phyloP scores from a whole-genome alignment of 1,139 yeast genomes.

The Kurtzmaniella natalensis region DNA sequence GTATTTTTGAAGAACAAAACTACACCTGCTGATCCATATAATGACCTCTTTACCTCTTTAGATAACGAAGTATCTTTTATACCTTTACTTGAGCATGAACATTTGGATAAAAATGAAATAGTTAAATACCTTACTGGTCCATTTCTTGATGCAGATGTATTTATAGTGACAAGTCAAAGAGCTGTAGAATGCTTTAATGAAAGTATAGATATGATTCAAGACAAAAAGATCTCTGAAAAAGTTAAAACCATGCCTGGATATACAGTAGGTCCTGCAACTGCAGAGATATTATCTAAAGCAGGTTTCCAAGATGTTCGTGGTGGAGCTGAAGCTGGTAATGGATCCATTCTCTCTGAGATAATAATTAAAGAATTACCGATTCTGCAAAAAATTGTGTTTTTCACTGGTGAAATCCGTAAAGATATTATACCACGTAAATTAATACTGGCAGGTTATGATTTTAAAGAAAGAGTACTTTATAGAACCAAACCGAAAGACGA shows the following conservation, averaged over 20 bases:
- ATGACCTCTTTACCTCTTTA: constrained; percentile 28
- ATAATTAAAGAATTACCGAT: constrained; percentile 42
- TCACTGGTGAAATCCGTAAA: constrained; percentile 82
- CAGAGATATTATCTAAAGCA: constrained; percentile 47
- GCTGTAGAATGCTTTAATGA: constrained; percentile 76
- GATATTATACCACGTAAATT: constrained; percentile 75
- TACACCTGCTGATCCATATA: constrained; percentile 62
- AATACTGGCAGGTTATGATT: constrained; percentile 34
- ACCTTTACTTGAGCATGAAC: constrained; percentile 66
- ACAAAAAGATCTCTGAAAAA: constrained; percentile 12
- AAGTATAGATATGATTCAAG: constrained; percentile 27
- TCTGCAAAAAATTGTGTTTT: constrained; percentile 48
- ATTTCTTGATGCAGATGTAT: constrained; percentile 42
- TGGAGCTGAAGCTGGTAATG: constrained; percentile 78
- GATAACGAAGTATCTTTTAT: constrained; percentile 49
- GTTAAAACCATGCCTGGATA: constrained; percentile 55
- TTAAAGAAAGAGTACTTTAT: constrained; percentile 67
- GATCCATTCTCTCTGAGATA: constrained; percentile 60
- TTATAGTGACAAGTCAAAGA: constrained; percentile 87
- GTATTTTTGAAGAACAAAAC: constrained; percentile 65
- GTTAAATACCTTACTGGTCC: constrained; percentile 37
- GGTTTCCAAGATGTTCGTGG: constrained; percentile 75
- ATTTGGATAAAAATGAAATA: constrained; percentile 44
- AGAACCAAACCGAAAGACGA: constrained; percentile 53
- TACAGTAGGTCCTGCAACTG: constrained; percentile 93